Percentiles rank a stretch among this genome's conserved stretches.
Evolutionary conservation across 2,329 filamentous ascomycete species (phyloP).

Genomic region (Beauveria australis): DNA sequence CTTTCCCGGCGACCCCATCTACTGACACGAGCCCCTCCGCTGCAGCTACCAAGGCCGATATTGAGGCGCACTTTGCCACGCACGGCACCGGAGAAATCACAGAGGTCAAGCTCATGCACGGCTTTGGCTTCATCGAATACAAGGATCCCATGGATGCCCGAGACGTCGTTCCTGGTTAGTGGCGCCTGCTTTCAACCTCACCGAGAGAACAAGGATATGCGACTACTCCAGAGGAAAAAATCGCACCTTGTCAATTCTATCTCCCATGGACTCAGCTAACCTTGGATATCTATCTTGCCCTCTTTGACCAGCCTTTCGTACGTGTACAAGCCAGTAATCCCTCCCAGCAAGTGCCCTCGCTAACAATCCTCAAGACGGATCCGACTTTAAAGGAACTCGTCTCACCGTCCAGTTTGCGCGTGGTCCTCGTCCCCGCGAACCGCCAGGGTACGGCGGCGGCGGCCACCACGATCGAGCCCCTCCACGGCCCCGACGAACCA

Average conservation of each 20-base stretch:
- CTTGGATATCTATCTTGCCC: slow-evolving; percentile 14
- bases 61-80: slow-evolving; percentile 89
- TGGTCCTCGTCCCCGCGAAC: slow-evolving; percentile 57
- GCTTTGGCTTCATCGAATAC: slow-evolving; percentile 99
- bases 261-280: slow-evolving; percentile 11
- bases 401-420: slow-evolving; percentile 97
- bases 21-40: slow-evolving; percentile 35
- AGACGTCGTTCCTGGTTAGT: slow-evolving; percentile 93
- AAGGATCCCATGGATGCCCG: slow-evolving; percentile 97
- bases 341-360: slow-evolving; percentile 1
- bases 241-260: not conserved
- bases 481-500: slow-evolving; percentile 81
- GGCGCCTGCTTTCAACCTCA: not conserved
- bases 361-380: slow-evolving; percentile 61
- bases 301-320: slow-evolving; percentile 48
- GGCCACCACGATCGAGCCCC: slow-evolving; percentile 46
- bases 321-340: slow-evolving; percentile 24
- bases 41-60: slow-evolving; percentile 90
- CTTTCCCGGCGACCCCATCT: slow-evolving; percentile 17
- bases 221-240: not conserved
- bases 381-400: slow-evolving; percentile 95
- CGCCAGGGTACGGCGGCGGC: slow-evolving; percentile 31
- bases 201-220: not conserved
- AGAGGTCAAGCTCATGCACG: slow-evolving; percentile 99
- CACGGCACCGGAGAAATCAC: slow-evolving; percentile 97